phyloP scores from a whole-genome alignment of 495 filamentous ascomycete species.

The Penicillium atrosanguineum region DNA sequence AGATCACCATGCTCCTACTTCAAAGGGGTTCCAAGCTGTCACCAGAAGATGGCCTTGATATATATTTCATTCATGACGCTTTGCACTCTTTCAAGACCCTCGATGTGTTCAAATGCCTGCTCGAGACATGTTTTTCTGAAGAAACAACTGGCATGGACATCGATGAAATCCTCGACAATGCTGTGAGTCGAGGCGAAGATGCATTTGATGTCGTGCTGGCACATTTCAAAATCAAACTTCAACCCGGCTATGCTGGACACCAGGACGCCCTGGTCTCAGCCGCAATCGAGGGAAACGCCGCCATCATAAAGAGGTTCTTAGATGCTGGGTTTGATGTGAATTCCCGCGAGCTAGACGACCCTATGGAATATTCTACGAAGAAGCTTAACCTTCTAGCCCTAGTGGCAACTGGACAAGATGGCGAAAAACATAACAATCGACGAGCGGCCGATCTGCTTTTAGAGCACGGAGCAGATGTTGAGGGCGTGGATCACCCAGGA shows the following conservation, averaged over 20 bases:
- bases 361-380: background rate
- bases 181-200: background rate
- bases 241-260: background rate
- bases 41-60: background rate
- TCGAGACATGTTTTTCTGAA: background rate
- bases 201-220: background rate
- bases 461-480: background rate
- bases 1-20: background rate
- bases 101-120: background rate
- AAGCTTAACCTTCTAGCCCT: background rate
- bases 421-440: background rate
- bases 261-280: background rate
- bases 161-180: background rate
- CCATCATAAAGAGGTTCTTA: background rate
- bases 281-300: background rate
- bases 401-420: background rate
- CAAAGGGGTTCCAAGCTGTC: background rate
- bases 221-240: background rate
- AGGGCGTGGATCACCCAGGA: background rate
- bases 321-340: slow-evolving; percentile 1
- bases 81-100: background rate
- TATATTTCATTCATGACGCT: background rate
- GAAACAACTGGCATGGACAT: background rate
- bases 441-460: background rate
- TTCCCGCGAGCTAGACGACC: background rate